Evolutionary conservation across 495 filamentous ascomycete species (phyloP).

Genomic region (Penicillium cinerascens): DNA sequence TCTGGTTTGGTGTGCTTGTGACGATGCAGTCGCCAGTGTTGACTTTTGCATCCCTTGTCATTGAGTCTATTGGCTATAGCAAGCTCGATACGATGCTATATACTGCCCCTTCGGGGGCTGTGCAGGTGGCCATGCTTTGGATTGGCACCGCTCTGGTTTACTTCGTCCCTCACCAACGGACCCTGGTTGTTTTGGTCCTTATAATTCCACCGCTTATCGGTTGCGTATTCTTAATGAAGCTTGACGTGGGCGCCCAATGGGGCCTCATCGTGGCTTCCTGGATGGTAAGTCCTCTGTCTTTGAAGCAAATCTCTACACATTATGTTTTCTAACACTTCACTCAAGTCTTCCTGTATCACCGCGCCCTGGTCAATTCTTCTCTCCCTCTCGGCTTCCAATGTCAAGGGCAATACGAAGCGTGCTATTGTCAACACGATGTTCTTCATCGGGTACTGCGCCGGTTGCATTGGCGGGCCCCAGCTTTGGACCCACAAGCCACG

Average conservation of each 20-base stretch:
- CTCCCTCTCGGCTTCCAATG: constrained; percentile 51
- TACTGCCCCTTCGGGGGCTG: constrained; percentile 29
- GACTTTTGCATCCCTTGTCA: constrained; percentile 35
- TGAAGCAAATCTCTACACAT: background rate
- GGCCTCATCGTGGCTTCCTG: constrained; percentile 32
- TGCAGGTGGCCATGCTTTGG: constrained; percentile 33
- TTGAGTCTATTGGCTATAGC: constrained; percentile 28
- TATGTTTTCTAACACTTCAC: background rate
- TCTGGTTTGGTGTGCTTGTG: constrained; percentile 47
- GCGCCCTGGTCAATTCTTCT: constrained; percentile 53
- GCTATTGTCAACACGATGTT: constrained; percentile 40
- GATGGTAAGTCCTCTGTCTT: constrained; percentile 25
- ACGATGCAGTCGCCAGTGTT: constrained; percentile 25
- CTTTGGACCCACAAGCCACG: constrained; percentile 27
- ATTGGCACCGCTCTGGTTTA: constrained; percentile 24
- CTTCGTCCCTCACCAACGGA: constrained; percentile 21
- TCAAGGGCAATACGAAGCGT: constrained; percentile 64
- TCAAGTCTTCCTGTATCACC: constrained; percentile 30
- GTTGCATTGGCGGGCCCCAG: constrained; percentile 30
- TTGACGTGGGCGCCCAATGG: constrained; percentile 27
- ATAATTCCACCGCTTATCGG: constrained; percentile 29
- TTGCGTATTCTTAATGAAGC: constrained; percentile 27
- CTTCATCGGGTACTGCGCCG: constrained; percentile 37
- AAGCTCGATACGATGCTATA: constrained; percentile 32
- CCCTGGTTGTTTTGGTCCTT: constrained; percentile 18